Evolutionary conservation across 2,329 filamentous ascomycete genomes (phyloP).

Genomic region (Xylariales sp.): DNA sequence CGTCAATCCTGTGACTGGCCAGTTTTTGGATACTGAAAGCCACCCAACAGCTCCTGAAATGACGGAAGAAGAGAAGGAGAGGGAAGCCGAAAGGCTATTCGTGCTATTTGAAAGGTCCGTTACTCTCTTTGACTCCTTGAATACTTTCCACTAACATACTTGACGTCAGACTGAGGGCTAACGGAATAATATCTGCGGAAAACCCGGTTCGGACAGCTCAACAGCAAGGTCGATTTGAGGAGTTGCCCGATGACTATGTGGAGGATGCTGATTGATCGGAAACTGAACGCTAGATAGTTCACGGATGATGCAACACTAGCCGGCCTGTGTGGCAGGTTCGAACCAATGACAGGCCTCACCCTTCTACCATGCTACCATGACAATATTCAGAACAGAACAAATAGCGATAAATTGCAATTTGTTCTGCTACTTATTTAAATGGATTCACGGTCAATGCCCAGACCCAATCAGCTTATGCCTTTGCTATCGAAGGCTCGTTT

Average conservation of each 20-base stretch:
- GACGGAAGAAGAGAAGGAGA: constrained; percentile 87
- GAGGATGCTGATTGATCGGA: constrained; percentile 23
- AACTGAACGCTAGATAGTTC: background rate
- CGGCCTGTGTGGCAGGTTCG: background rate
- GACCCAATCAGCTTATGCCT: no score
- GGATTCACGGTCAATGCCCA: no score
- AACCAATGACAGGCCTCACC: no score
- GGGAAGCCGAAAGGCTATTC: constrained; percentile 84
- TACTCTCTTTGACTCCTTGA: background rate
- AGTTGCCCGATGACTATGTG: constrained; percentile 38
- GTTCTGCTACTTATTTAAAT: no score
- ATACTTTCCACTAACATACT: background rate
- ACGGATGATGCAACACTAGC: background rate
- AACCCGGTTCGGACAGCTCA: constrained; percentile 64
- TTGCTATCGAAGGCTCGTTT: no score
- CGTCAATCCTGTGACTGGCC: constrained; percentile 84
- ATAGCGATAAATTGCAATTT: no score
- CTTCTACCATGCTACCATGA: no score
- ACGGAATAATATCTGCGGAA: constrained; percentile 61
- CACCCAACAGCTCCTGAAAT: constrained; percentile 61
- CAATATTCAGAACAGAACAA: no score
- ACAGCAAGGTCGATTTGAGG: constrained; percentile 60
- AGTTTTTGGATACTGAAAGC: constrained; percentile 66
- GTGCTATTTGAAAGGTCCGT: constrained; percentile 80
- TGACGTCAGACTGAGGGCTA: constrained; percentile 24